Evolutionary conservation across 2,329 filamentous ascomycete species (phyloP).

Genomic region (Akanthomyces lecanii): DNA sequence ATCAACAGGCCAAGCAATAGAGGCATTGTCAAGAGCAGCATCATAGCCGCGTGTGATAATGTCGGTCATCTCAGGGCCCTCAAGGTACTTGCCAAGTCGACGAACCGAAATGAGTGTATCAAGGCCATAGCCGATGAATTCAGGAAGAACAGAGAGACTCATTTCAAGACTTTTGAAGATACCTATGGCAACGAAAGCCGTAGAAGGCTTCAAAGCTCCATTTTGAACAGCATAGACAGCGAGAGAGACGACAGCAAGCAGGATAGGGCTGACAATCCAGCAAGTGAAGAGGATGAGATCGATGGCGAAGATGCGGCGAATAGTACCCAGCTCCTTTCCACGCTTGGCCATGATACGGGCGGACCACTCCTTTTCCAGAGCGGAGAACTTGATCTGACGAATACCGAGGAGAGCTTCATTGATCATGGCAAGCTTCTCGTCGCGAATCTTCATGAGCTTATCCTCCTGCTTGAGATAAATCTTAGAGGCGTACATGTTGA

Average conservation of each 20-base stretch:
- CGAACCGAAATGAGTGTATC: slow-evolving; percentile 70
- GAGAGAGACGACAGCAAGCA: slow-evolving; percentile 68
- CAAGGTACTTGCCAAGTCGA: slow-evolving; percentile 68
- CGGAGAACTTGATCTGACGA: slow-evolving; percentile 80
- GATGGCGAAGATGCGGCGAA: slow-evolving; percentile 62
- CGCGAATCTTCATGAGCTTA: slow-evolving; percentile 68
- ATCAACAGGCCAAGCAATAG: slow-evolving; percentile 71
- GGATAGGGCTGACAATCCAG: slow-evolving; percentile 70
- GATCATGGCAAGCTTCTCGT: slow-evolving; percentile 70
- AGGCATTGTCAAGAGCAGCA: slow-evolving; percentile 62
- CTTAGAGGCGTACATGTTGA: slow-evolving; percentile 65
- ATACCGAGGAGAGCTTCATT: slow-evolving; percentile 76
- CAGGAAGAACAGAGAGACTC: slow-evolving; percentile 66
- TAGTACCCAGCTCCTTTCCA: slow-evolving; percentile 60
- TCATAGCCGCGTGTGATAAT: slow-evolving; percentile 52
- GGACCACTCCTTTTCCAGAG: slow-evolving; percentile 71
- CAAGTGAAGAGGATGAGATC: slow-evolving; percentile 62
- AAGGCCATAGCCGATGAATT: slow-evolving; percentile 64
- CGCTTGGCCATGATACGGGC: slow-evolving; percentile 59
- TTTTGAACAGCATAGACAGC: slow-evolving; percentile 63
- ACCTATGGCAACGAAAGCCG: slow-evolving; percentile 75
- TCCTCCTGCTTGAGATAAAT: slow-evolving; percentile 62
- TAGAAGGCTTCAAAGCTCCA: slow-evolving; percentile 61
- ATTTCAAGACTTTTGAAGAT: slow-evolving; percentile 72
- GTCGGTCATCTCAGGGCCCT: slow-evolving; percentile 58